A percentile compares a stretch with the other conserved stretches of the same genome.
Evolutionary conservation across 2,329 filamentous ascomycete species (phyloP).

Genomic region (Verticillium longisporum): DNA sequence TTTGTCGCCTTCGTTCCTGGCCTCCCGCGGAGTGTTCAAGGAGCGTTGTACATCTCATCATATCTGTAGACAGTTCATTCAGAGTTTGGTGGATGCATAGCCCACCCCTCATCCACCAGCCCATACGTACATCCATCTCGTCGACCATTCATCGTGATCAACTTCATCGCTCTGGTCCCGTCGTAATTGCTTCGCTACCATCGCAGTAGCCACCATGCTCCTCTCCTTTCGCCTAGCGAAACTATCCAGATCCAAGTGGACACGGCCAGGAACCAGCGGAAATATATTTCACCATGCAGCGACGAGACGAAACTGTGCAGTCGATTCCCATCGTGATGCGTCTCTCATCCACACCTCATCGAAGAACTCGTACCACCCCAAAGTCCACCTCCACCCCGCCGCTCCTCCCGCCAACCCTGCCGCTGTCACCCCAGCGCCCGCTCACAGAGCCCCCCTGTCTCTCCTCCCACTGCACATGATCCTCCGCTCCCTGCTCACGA

Average conservation of each 20-base stretch:
- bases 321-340: neutral
- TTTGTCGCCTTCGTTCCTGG: neutral
- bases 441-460: conserved; percentile 41
- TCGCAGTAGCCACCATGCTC: neutral
- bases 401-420: neutral
- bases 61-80: neutral
- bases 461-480: conserved; percentile 61
- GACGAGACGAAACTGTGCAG: neutral
- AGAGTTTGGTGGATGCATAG: neutral
- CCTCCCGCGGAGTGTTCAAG: neutral
- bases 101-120: neutral
- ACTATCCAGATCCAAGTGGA: neutral
- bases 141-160: neutral
- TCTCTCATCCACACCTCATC: neutral
- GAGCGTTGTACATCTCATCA: neutral
- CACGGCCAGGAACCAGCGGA: neutral
- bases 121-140: neutral
- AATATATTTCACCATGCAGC: neutral
- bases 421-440: neutral
- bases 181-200: neutral
- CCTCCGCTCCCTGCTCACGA: conserved; percentile 63
- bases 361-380: neutral
- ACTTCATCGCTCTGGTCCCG: neutral
- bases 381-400: neutral
- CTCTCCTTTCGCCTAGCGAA: neutral